Evolutionary conservation across 257 asterid genomes (phyloP).

Genomic region (Asclepias syriaca): DNA sequence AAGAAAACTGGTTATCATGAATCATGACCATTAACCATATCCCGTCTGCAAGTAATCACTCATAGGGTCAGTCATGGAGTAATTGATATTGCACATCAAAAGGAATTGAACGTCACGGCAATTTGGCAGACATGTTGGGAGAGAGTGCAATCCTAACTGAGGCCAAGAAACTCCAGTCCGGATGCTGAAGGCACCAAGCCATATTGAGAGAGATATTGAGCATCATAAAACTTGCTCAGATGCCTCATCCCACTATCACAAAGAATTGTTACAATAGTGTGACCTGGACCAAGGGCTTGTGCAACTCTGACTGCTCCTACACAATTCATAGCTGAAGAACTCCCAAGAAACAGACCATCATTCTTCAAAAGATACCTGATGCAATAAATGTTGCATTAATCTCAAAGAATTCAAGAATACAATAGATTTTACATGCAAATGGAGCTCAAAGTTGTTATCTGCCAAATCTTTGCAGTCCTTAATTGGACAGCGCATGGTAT

Average conservation of each 20-base stretch:
- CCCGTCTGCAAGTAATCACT: not conserved
- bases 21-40: not conserved
- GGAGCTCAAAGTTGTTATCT: not conserved
- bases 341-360: conserved; percentile 95
- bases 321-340: conserved; percentile 97
- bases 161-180: conserved; percentile 68
- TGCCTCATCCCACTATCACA: conserved; percentile 99
- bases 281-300: conserved; percentile 76
- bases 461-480: not conserved
- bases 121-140: not conserved
- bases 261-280: conserved; percentile 76
- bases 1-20: not conserved
- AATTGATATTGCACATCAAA: not conserved
- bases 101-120: not conserved
- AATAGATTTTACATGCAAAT: not conserved
- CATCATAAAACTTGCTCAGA: conserved; percentile 70
- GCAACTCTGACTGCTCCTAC: conserved; percentile 95
- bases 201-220: conserved; percentile 55
- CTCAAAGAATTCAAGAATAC: not conserved
- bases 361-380: conserved; percentile 71
- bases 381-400: conserved; percentile 1
- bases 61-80: not conserved
- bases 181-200: conserved; percentile 61
- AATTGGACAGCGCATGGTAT: not conserved
- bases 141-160: not conserved